These are phyloP conservation scores for Leccinum pachyderme DNA, from an alignment of 1,284 basidiomycete genomes.

Conservation along the genomic window DNA sequence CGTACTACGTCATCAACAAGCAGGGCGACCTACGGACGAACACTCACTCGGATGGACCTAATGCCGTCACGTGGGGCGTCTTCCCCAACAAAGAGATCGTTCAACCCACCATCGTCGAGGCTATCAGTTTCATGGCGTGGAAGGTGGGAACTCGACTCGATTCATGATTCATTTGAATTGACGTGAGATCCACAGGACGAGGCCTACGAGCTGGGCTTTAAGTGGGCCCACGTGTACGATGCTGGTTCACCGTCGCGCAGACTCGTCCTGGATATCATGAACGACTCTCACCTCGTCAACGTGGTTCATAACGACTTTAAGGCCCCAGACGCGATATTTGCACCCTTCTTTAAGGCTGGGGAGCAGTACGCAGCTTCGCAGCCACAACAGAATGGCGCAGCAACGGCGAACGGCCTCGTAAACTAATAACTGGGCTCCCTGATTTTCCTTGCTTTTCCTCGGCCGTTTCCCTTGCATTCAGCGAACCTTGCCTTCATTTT, in stretches of 20 bases:
- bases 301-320: slow-evolving; percentile 98
- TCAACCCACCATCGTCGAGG: slow-evolving; percentile 98
- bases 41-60: slow-evolving; percentile 88
- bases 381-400: slow-evolving; percentile 21
- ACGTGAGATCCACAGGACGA: slow-evolving; percentile 65
- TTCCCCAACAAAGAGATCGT: slow-evolving; percentile 98
- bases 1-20: slow-evolving; percentile 95
- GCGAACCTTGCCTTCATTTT: neutral
- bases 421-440: slow-evolving; percentile 21
- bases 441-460: slow-evolving; percentile 3
- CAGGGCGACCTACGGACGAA: slow-evolving; percentile 93
- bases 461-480: slow-evolving; percentile 1
- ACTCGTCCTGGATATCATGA: slow-evolving; percentile 78
- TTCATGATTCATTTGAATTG: neutral
- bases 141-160: slow-evolving; percentile 53
- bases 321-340: slow-evolving; percentile 80
- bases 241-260: slow-evolving; percentile 71
- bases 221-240: slow-evolving; percentile 93
- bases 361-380: slow-evolving; percentile 52
- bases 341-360: slow-evolving; percentile 78
- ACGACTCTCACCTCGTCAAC: slow-evolving; percentile 88
- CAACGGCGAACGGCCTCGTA: slow-evolving; percentile 33
- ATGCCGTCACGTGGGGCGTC: slow-evolving; percentile 99
- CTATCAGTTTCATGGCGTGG: slow-evolving; percentile 96
- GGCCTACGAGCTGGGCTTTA: slow-evolving; percentile 91